phyloP scores from a whole-genome alignment of 73 alveolate species.

The Uronychia setigera region DNA sequence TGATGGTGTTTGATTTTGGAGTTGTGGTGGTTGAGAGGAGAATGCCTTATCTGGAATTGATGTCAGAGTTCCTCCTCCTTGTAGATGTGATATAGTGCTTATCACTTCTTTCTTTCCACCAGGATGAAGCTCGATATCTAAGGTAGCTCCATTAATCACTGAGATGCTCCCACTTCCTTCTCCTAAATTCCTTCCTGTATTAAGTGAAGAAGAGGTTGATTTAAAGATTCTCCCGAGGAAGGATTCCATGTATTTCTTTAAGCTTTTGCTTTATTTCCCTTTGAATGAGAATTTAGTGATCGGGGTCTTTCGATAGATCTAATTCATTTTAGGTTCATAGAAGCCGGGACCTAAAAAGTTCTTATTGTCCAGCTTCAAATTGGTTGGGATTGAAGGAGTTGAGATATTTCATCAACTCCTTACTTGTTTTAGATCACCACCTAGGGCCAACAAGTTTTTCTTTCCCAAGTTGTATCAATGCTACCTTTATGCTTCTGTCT shows the following conservation, averaged over 20 bases:
- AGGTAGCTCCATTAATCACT: too few species aligned
- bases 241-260: background rate
- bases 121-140: background rate
- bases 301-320: background rate
- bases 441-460: too few species aligned
- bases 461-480: background rate
- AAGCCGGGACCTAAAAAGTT: background rate
- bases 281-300: background rate
- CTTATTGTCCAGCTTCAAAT: background rate
- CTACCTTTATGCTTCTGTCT: background rate
- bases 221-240: background rate
- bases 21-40: too few species aligned
- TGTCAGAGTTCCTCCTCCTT: too few species aligned
- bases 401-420: too few species aligned
- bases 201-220: background rate
- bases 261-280: background rate
- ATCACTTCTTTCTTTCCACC: background rate
- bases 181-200: background rate
- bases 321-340: background rate
- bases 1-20: too few species aligned
- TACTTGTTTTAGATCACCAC: background rate
- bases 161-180: background rate
- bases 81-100: too few species aligned
- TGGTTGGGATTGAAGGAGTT: background rate
- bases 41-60: too few species aligned